phyloP scores from a whole-genome alignment of 495 filamentous ascomycete species.

The Aspergillus kassunensis region DNA sequence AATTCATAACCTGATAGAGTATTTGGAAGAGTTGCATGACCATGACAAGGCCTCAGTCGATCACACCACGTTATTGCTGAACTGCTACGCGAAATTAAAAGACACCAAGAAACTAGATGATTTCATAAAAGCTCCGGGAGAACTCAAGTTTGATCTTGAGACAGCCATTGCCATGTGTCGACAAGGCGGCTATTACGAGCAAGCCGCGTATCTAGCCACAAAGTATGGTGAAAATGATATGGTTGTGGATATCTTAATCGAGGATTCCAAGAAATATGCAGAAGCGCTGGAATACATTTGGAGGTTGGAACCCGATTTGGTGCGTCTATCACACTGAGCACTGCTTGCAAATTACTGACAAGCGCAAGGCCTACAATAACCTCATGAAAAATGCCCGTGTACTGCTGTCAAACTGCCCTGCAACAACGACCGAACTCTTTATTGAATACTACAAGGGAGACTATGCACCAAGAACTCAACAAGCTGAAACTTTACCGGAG shows the following conservation, averaged over 20 bases:
- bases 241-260: constrained; percentile 91
- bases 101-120: constrained; percentile 92
- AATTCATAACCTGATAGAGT: constrained; percentile 96
- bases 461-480: constrained; percentile 68
- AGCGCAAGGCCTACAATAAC: constrained; percentile 69
- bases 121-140: constrained; percentile 93
- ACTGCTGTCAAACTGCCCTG: constrained; percentile 76
- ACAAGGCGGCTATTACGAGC: constrained; percentile 95
- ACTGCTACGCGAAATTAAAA: constrained; percentile 97
- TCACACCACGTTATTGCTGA: constrained; percentile 89
- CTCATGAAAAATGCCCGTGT: constrained; percentile 95
- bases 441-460: constrained; percentile 88
- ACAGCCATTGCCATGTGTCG: constrained; percentile 97
- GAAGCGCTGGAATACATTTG: constrained; percentile 90
- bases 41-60: constrained; percentile 92
- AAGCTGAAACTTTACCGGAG: constrained; percentile 44
- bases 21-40: constrained; percentile 93
- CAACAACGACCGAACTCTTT: constrained; percentile 77
- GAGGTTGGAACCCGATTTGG: constrained; percentile 75
- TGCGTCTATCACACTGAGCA: constrained; percentile 35
- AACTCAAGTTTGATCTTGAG: constrained; percentile 93
- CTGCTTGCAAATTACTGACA: constrained; percentile 14
- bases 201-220: constrained; percentile 91
- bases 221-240: constrained; percentile 92
- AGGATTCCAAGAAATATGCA: constrained; percentile 83